phyloP scores from a whole-genome alignment of 257 asterid species.

The Solanum dulcamara region DNA sequence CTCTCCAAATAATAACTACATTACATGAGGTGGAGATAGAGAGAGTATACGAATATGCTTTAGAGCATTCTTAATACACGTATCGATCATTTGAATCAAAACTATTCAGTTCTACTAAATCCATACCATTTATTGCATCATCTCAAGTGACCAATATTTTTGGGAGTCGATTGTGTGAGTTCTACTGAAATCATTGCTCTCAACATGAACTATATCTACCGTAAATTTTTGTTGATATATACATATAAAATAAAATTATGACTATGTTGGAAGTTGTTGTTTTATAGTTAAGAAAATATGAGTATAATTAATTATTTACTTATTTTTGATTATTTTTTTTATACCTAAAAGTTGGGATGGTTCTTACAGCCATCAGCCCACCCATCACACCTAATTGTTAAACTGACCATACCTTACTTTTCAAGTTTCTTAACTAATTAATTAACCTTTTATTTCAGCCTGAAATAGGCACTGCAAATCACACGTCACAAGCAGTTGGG shows the following conservation, averaged over 20 bases:
- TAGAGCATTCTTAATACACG: background rate
- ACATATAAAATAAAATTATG: background rate
- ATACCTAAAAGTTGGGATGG: background rate
- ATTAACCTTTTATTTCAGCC: background rate
- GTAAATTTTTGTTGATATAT: too few species aligned
- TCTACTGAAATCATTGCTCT: background rate
- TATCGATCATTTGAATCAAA: too few species aligned
- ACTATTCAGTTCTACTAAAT: background rate
- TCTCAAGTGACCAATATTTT: background rate
- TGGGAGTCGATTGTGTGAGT: background rate
- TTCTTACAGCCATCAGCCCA: constrained; percentile 13
- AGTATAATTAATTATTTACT: background rate
- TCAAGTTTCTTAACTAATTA: constrained; percentile 26
- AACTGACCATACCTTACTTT: constrained; percentile 13
- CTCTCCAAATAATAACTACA: background rate
- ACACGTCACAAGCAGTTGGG: constrained; percentile 17
- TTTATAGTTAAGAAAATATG: background rate
- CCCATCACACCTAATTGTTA: constrained; percentile 35
- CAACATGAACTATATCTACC: background rate
- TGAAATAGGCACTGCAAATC: constrained; percentile 8
- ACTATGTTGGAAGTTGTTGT: background rate
- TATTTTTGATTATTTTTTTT: background rate
- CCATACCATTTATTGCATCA: background rate
- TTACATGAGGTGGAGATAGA: background rate
- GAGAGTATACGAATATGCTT: too few species aligned